These are phyloP conservation scores for Cladosporium phlei DNA, from an alignment of 2,329 filamentous ascomycete species.

Conservation along the genomic window DNA sequence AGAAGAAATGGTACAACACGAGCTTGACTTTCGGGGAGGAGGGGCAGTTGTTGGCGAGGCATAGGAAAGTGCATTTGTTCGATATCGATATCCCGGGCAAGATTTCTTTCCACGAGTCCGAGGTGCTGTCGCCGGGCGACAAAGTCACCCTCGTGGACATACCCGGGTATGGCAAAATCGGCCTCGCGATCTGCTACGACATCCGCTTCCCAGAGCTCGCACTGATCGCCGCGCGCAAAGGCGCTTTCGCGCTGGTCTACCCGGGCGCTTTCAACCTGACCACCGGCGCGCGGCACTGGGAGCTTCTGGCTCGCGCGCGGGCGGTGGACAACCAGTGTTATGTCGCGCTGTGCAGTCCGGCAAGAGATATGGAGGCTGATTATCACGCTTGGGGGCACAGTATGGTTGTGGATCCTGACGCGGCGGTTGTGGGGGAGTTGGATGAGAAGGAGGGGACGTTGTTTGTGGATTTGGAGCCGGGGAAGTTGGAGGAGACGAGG, in stretches of 20 bases:
- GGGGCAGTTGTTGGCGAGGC: conserved; percentile 75
- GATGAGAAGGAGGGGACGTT: conserved; percentile 74
- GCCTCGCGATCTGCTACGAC: conserved; percentile 94
- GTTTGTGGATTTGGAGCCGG: conserved; percentile 63
- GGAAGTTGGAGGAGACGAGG: conserved; percentile 67
- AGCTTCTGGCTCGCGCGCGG: conserved; percentile 71
- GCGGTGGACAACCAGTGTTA: conserved; percentile 94
- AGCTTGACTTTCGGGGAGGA: conserved; percentile 73
- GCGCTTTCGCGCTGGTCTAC: conserved; percentile 84
- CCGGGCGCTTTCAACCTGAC: conserved; percentile 97
- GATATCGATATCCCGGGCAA: conserved; percentile 96
- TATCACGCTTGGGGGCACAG: conserved; percentile 95
- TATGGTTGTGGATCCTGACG: conserved; percentile 82
- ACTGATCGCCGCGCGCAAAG: conserved; percentile 77
- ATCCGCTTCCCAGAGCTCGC: conserved; percentile 93
- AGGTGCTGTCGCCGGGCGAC: conserved; percentile 80
- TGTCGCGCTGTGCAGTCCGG: conserved; percentile 87
- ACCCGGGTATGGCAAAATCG: conserved; percentile 82
- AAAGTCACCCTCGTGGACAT: conserved; percentile 80
- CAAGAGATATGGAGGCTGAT: conserved; percentile 67
- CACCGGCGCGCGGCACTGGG: conserved; percentile 90
- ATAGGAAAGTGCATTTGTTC: conserved; percentile 93
- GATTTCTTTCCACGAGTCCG: conserved; percentile 85
- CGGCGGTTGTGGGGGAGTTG: conserved; percentile 71
- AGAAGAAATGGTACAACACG: conserved; percentile 84